phyloP scores from a whole-genome alignment of 2,329 filamentous ascomycete genomes.

The Pseudogymnoascus destructans region DNA sequence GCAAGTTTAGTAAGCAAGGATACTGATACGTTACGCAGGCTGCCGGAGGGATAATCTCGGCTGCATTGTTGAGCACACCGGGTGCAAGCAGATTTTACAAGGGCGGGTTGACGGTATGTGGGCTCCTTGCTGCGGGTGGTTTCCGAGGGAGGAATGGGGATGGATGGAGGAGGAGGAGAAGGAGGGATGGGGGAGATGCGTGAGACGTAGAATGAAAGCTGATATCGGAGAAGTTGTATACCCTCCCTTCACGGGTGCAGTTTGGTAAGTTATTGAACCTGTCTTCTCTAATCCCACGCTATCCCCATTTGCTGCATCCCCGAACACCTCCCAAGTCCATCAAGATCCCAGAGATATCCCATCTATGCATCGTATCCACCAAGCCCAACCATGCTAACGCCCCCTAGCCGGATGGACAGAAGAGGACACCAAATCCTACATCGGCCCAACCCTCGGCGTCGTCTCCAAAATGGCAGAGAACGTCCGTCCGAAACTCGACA shows the following conservation, averaged over 20 bases:
- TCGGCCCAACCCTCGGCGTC: conserved; percentile 45
- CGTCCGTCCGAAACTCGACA: conserved; percentile 39
- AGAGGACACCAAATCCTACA: conserved; percentile 37
- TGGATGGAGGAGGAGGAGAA: neutral
- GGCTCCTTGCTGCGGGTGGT: neutral
- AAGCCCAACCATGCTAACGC: neutral
- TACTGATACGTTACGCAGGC: conserved; percentile 30
- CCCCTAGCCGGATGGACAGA: conserved; percentile 43
- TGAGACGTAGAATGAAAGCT: neutral
- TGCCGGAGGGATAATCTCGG: conserved; percentile 48
- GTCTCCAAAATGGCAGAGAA: conserved; percentile 43
- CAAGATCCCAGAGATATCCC: neutral
- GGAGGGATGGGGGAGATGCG: neutral
- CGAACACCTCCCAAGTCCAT: neutral
- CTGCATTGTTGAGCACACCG: conserved; percentile 42
- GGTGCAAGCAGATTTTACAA: conserved; percentile 46
- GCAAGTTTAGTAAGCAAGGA: neutral
- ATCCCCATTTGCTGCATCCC: neutral
- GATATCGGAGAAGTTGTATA: conserved; percentile 20
- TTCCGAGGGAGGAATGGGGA: neutral
- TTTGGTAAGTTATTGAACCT: conserved; percentile 19
- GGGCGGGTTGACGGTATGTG: conserved; percentile 42
- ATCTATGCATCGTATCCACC: neutral
- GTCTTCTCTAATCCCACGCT: neutral
- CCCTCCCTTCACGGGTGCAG: conserved; percentile 22